phyloP scores from a whole-genome alignment of 1,139 yeast genomes.

The Kazachstania sp. region DNA sequence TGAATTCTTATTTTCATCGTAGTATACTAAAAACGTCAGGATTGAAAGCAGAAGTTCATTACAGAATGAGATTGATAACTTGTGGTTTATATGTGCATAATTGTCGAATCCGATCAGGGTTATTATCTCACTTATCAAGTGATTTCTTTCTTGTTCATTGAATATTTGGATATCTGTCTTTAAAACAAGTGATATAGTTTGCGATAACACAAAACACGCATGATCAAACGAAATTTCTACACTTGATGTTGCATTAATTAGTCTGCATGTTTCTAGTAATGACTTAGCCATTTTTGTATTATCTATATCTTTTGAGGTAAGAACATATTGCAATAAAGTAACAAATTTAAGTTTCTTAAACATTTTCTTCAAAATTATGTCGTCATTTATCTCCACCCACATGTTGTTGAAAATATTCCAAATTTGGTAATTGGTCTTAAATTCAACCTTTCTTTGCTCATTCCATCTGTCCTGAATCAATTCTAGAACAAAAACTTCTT shows the following conservation, averaged over 20 bases:
- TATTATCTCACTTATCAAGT: slow-evolving; percentile 14
- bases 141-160: slow-evolving; percentile 3
- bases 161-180: slow-evolving; percentile 1
- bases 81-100: slow-evolving; percentile 11
- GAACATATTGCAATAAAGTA: slow-evolving; percentile 19
- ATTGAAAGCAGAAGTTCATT: slow-evolving; percentile 19
- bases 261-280: slow-evolving; percentile 19
- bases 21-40: slow-evolving; percentile 13
- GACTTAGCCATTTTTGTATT: slow-evolving; percentile 9
- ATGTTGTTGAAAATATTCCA: slow-evolving; percentile 43
- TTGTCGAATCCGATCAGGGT: slow-evolving; percentile 17
- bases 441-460: slow-evolving; percentile 37
- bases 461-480: slow-evolving; percentile 58
- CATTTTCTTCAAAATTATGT: slow-evolving; percentile 24
- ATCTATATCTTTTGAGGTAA: slow-evolving; percentile 7
- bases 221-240: slow-evolving; percentile 23
- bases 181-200: slow-evolving; percentile 11
- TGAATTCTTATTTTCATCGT: slow-evolving; percentile 1
- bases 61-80: slow-evolving; percentile 15
- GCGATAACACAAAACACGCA: slow-evolving; percentile 18
- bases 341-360: slow-evolving; percentile 36
- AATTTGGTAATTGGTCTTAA: slow-evolving; percentile 36
- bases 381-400: slow-evolving; percentile 33
- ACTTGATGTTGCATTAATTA: slow-evolving; percentile 23
- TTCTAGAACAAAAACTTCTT: slow-evolving; percentile 51